Percentiles rank a stretch among this genome's conserved stretches.
These are phyloP conservation scores for Aspergillus nidulans DNA, from an alignment of 495 filamentous ascomycete species.

Conservation along the genomic window DNA sequence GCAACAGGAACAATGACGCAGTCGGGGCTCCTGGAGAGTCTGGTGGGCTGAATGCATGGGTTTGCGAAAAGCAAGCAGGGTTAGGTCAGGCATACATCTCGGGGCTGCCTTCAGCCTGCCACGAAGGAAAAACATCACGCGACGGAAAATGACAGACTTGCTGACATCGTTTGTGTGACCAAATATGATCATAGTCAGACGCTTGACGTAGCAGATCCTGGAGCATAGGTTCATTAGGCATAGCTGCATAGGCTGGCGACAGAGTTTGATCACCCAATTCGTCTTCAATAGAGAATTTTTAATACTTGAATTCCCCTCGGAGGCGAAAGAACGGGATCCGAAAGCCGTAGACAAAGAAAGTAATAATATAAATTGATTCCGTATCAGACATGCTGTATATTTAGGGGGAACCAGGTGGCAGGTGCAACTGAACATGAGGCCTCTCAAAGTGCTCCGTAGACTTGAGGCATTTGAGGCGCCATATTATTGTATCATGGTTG, in stretches of 20 bases:
- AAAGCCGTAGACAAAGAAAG: background rate
- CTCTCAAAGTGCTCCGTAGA: background rate
- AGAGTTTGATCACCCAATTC: background rate
- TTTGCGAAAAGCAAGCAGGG: background rate
- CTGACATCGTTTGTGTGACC: background rate
- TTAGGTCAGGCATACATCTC: constrained; percentile 5
- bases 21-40: background rate
- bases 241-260: background rate
- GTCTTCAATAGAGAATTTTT: background rate
- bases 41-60: background rate
- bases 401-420: background rate
- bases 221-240: no score
- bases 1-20: background rate
- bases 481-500: background rate
- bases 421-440: background rate
- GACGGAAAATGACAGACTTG: constrained; percentile 8
- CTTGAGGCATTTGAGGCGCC: background rate
- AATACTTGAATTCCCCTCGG: background rate
- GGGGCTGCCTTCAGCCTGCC: background rate
- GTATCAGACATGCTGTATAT: background rate
- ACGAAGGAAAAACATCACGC: constrained; percentile 1
- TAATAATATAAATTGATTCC: background rate
- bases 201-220: background rate
- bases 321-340: background rate
- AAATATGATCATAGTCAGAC: background rate